Evolutionary conservation across 805 yeast genomes (phyloP), one percentile per base, ranked within the genome.

Genomic region (Cyberlindnera mrakii): DNA sequence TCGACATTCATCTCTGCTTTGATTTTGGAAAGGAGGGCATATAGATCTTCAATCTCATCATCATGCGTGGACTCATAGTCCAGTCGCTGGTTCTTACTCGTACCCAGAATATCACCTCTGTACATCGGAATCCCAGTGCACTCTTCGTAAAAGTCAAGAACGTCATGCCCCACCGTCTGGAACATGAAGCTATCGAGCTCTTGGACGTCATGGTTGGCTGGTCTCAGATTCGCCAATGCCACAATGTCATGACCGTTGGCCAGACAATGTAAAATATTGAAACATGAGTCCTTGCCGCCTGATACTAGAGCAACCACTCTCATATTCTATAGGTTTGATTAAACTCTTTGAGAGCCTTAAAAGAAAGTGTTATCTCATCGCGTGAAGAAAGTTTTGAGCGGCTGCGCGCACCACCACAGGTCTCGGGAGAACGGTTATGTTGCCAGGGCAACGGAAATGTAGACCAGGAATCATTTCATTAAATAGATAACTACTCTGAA

Each of bases 271-370:
- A 88, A 65, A 14, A 91, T 79, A 58, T 90, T 93, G 62, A 75
- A 93, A 65, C 90, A 88, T 8, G 97, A 90, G 62, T 93, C 99
- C 57, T 93, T 93, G 0, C 99, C 99, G 5, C 99, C 99, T 1
- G 96, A 86, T 0, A 93, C 80, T 18, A 93, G 70, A 0, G 96
- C 99, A 30, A 89, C 85, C 58, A 90, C 86, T 62, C 88, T 89
- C 99, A 93, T 91, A 31, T 19, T 14, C 9, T 6, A 25, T 9
- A 7, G 6, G 10, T 15, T 33, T 33, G 16, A 23, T 23, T 23
- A 23, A 10, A 3, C 27, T 23, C 10, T 23, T 23, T 23, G 9
- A 23, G 1, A 10, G 27, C 7, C 3, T 23, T 23, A 5, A 23
- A 10, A 23, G 27, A 10, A 23, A 23, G 10, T 23, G 27, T 23